Evolutionary conservation across 495 filamentous ascomycete species (phyloP).

Genomic region (Lophiostoma macrostomum): DNA sequence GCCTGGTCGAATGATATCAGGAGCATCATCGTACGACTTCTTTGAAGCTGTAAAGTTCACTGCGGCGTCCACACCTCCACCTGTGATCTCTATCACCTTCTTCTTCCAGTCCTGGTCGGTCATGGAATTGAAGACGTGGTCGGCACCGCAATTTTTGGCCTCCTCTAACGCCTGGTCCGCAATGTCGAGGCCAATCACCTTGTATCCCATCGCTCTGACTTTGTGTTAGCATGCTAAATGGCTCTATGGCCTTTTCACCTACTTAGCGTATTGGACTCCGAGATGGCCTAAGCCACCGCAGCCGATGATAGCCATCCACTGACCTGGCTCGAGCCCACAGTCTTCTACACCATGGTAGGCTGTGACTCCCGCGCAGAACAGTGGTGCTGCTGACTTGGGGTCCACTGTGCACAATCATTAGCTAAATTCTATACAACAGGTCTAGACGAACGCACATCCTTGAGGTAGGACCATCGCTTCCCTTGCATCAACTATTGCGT

Average conservation of each 20-base stretch:
- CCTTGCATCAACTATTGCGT: constrained; percentile 33
- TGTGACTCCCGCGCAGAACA: constrained; percentile 39
- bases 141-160: constrained; percentile 34
- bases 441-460: background rate
- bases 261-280: constrained; percentile 37
- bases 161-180: constrained; percentile 28
- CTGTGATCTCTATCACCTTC: constrained; percentile 33
- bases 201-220: constrained; percentile 31
- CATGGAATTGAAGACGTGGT: constrained; percentile 36
- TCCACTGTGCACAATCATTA: constrained; percentile 26
- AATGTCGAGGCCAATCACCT: constrained; percentile 39
- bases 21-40: constrained; percentile 36
- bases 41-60: constrained; percentile 37
- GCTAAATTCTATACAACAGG: background rate
- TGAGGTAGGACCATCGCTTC: constrained; percentile 32
- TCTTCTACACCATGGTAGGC: constrained; percentile 33
- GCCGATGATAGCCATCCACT: constrained; percentile 37
- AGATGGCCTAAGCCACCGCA: constrained; percentile 36
- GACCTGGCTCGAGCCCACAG: constrained; percentile 28
- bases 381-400: constrained; percentile 31
- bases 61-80: constrained; percentile 35
- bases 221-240: background rate
- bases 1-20: constrained; percentile 32
- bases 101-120: constrained; percentile 32
- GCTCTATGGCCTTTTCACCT: background rate